Percentiles rank a stretch among this genome's conserved stretches.
Conservation (phyloP, 352 stramenopile genomes). For the Pythium scleroteichum region DNA sequence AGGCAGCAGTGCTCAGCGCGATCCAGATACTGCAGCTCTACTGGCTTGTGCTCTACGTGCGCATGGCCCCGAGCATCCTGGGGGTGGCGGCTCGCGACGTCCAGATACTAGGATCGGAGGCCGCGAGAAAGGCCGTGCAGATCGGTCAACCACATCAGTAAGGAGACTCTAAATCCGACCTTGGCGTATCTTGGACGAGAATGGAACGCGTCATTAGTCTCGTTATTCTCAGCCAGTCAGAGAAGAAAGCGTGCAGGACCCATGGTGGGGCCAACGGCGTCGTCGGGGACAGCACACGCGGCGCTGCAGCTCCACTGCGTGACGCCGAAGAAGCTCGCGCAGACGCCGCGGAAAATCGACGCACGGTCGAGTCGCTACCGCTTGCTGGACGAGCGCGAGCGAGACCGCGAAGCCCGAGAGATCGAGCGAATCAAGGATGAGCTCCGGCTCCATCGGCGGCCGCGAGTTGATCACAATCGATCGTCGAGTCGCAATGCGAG, state of each 20-base stretch:
- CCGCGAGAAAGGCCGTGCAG: no score
- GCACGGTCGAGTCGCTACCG: constrained; percentile 40
- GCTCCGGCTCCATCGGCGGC: constrained; percentile 30
- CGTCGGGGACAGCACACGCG: constrained; percentile 15
- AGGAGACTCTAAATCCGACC: no score
- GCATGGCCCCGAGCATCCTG: no score
- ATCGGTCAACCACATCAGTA: no score
- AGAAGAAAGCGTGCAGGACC: not conserved
- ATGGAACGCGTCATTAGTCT: no score
- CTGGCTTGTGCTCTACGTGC: no score
- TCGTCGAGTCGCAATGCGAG: not conserved
- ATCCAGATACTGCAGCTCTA: no score
- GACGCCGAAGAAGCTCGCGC: constrained; percentile 17
- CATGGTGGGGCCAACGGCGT: not conserved
- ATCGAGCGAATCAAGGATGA: constrained; percentile 51
- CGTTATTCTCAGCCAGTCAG: no score
- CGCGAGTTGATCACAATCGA: not conserved
- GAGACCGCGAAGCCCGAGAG: constrained; percentile 35
- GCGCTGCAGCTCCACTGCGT: constrained; percentile 19
- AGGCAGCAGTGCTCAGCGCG: no score
- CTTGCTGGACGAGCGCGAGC: constrained; percentile 42
- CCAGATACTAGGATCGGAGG: no score
- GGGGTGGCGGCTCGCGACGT: no score
- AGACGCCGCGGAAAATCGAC: not conserved
- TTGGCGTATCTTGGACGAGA: no score